phyloP scores from a whole-genome alignment of 2,329 filamentous ascomycete genomes.

The Plectosphaerella cucumerina region DNA sequence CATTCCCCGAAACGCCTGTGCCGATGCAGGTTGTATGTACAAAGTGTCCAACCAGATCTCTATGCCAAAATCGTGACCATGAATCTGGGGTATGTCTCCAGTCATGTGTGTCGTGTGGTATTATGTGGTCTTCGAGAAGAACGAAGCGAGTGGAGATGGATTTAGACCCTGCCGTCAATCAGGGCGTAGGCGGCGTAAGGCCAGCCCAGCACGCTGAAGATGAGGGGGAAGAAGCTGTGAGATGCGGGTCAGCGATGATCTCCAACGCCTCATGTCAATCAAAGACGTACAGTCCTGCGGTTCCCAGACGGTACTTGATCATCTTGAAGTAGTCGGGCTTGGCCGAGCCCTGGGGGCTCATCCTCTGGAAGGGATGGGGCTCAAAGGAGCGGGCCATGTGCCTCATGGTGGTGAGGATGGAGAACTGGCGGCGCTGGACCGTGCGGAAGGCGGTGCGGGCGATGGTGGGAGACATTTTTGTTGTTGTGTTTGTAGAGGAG shows the following conservation, averaged over 20 bases:
- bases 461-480: constrained; percentile 29
- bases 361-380: constrained; percentile 31
- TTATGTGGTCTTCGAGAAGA: not conserved
- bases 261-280: not conserved
- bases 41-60: constrained; percentile 3
- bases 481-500: constrained; percentile 7
- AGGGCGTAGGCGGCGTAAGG: constrained; percentile 6
- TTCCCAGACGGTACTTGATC: constrained; percentile 21
- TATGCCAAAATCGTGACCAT: not conserved
- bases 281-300: constrained; percentile 28
- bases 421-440: constrained; percentile 26
- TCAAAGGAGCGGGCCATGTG: constrained; percentile 30
- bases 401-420: constrained; percentile 28
- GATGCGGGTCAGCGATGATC: too few relatives aligned
- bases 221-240: constrained; percentile 4
- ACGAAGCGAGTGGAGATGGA: not conserved
- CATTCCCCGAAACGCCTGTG: constrained; percentile 4
- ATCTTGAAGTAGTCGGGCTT: constrained; percentile 33
- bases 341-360: constrained; percentile 21
- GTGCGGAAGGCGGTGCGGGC: constrained; percentile 23
- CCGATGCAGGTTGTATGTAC: constrained; percentile 11
- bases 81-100: constrained; percentile 1
- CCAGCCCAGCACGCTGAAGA: constrained; percentile 10
- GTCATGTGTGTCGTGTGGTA: not conserved
- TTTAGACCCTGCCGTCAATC: constrained; percentile 7